Percentiles rank a stretch among this genome's conserved stretches.
Conservation (phyloP, 176 grass and related monocot species). For the Alloteropsis semialata region DNA sequence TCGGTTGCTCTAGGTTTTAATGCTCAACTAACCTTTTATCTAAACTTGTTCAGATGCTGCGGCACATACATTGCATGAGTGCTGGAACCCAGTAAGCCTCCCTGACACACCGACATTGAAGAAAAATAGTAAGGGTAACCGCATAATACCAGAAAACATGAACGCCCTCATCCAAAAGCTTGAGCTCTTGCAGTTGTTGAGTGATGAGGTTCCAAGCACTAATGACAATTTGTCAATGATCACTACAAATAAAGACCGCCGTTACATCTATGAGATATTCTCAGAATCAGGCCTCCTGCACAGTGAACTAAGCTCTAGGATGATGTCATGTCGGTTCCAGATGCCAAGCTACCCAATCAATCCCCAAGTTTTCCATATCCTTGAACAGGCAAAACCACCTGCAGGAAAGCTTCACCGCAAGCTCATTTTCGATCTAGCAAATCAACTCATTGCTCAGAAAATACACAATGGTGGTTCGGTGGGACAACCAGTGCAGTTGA, state of each 20-base stretch:
- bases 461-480: neutral
- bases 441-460: constrained; percentile 57
- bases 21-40: neutral
- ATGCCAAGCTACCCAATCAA: constrained; percentile 34
- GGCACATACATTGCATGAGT: constrained; percentile 51
- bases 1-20: neutral
- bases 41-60: constrained; percentile 45
- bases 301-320: constrained; percentile 26
- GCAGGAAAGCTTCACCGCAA: constrained; percentile 48
- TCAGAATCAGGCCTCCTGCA: constrained; percentile 41
- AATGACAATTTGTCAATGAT: neutral
- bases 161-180: constrained; percentile 59
- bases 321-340: neutral
- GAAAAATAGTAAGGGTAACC: constrained; percentile 8
- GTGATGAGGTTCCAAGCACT: constrained; percentile 33
- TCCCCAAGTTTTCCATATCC: constrained; percentile 54
- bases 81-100: constrained; percentile 42
- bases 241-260: constrained; percentile 46
- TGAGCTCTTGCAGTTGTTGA: constrained; percentile 38
- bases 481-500: neutral
- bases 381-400: constrained; percentile 54
- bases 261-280: constrained; percentile 67
- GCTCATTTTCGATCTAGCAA: constrained; percentile 65
- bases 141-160: constrained; percentile 50
- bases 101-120: constrained; percentile 38